Base-by-base conservation (phyloP, 1,284 basidiomycete genomes). In the Ceratobasidium sp. region DNA sequence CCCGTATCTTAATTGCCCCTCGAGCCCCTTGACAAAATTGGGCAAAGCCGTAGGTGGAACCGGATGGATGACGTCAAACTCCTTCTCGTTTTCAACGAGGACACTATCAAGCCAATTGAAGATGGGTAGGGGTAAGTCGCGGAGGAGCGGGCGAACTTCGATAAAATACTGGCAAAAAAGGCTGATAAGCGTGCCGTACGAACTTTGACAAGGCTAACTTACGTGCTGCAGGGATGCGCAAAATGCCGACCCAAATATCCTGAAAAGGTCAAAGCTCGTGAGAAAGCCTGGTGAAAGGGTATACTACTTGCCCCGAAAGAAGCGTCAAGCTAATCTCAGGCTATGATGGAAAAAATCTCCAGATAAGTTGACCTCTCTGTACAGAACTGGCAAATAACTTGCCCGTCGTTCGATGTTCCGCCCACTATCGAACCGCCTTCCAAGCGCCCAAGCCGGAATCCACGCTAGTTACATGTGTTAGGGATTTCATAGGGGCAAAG, bases 371-470 rank as follows among this genome's bases (percentile, higher is more conserved):
- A 15, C 31, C 12, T 34, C 3, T 29, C 40, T 49, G n/a, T 13
- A 10, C 8, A 40, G 12, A 49, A 70, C 27, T 50, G 50, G 17
- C 12, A 20, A 10, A 12, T 6, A 6, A 71, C 77, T 56, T 72
- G 78, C 78, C 34, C 74, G 73, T 27, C 78, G 72, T 42, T 82
- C 79, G 3, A 75, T 69, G 42, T 74, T 79, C 70, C 74, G 76
- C 0, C 81, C 81, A 29, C 76, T 75, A 34, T 75, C 70, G 69
- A 82, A 82, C 13, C 72, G 75, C 35, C 81, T 71, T 0, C 81
- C 81, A 13, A 82, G 73, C 0, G 78, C 68, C 81, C 81, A 82
- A 0, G 79, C 79, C 6, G 81, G 81, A 27, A 82, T 79, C 78
- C 78, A 82, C 3, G 80, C 79, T 80, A 50, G 56, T 56, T n/a